Evolutionary conservation across 345 rosid genomes (phyloP), one percentile per base, ranked within the genome.

Genomic region (Eucalyptus dawsonii): DNA sequence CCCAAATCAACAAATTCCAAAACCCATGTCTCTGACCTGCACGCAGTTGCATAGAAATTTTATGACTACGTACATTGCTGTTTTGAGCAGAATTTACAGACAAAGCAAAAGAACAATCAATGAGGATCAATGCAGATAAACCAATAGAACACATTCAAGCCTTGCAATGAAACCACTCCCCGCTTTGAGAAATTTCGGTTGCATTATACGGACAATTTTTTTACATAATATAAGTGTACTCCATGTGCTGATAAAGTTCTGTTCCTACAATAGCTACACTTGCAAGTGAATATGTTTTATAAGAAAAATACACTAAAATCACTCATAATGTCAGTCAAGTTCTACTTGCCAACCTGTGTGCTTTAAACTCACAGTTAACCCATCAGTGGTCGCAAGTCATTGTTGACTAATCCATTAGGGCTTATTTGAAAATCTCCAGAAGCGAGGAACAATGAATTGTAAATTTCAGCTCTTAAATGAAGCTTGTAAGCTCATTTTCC

Each of bases 1-100:
- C 99, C 99, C 91, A 98, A 93, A 91, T 98, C 99, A 90, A 98
- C 99, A 90, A 98, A 98, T 94, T 98, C 99, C 89, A 98, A 92
- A 88, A 95, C 94, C 99, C 99, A 98, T 49, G 90, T 92, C 88
- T 94, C 94, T 88, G 95, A 92, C 92, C 99, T 97, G 93, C 91
- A 92, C n/a, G 11, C 50, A 44, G 40, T 65, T n/a, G 25, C 51
- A 87, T 19, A 76, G 47, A 76, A 76, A 21, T 37, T 34, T 76
- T 76, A 76, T 44, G 27, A 6, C 47, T 21, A 76, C 0, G 9
- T 24, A 21, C 47, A 40, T 40, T 40, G 29, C 47, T 40, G 47
- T 40, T 76, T 40, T 40, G 47, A 76, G 47, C 16, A 13, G 85
- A 76, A 76, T 37, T 29, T 76, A 76, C 85, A 21, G 85, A 40